Evolutionary conservation across 148 eudicot genomes (phyloP).

Genomic region (Rhododendron ovatum): DNA sequence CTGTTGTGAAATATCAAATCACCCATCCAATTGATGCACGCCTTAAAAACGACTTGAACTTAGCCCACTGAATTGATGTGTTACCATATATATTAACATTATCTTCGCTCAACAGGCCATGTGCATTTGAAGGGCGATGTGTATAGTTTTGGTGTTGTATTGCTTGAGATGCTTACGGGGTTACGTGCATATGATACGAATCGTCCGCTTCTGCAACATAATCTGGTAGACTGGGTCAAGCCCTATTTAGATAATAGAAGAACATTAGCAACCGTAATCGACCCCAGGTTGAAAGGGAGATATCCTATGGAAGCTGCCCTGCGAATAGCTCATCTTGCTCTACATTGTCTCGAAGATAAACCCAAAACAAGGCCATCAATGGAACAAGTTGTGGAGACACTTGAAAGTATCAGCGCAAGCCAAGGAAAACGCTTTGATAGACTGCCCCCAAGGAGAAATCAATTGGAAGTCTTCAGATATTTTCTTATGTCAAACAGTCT

Average conservation of each 20-base stretch:
- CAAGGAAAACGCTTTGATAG: too few species aligned
- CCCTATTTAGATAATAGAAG: conserved; percentile 33
- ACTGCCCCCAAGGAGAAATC: too few species aligned
- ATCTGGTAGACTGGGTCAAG: conserved; percentile 10
- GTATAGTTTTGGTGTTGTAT: conserved; percentile 76
- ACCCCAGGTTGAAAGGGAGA: conserved; percentile 55
- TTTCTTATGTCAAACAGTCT: too few species aligned
- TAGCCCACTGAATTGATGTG: not conserved
- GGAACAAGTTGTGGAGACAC: not conserved
- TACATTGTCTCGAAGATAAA: not conserved
- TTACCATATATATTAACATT: not conserved
- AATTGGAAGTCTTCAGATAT: too few species aligned
- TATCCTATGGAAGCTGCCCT: conserved; percentile 27
- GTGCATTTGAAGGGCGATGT: conserved; percentile 73
- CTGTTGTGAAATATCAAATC: not conserved
- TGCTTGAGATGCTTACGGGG: conserved; percentile 52
- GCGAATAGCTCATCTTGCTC: not conserved
- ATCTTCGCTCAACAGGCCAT: conserved; percentile 47
- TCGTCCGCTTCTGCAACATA: conserved; percentile 9
- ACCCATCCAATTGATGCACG: not conserved
- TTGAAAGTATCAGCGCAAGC: too few species aligned
- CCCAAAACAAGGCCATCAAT: not conserved
- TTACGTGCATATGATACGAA: conserved; percentile 11
- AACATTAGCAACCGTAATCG: conserved; percentile 62
- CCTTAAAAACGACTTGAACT: not conserved